Evolutionary conservation across 1,139 yeast genomes (phyloP), one percentile per base, ranked within the genome.

Genomic region (Yamadazyma atmosphaerica): DNA sequence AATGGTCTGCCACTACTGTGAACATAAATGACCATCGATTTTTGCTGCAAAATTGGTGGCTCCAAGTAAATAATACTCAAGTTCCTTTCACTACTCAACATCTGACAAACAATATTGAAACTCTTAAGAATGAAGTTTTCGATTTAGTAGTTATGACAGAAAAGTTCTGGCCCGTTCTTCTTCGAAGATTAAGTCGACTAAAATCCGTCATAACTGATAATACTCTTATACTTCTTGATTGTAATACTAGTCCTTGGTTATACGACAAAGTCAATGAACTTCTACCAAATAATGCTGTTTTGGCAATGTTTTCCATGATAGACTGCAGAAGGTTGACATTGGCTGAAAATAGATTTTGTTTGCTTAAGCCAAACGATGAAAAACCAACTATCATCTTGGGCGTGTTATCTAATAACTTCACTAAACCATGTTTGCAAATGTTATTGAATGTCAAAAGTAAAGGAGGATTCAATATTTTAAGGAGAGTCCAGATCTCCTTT

Each of bases 161-260:
- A 11, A 41, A 39, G 21, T 38, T 46, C 19, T 42, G 35, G 23
- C n/a, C 14, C 9, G 11, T 23, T 3, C 31, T 48, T 14, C 19
- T 26, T 10, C 31, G 27, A 16, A 38, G 36, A 18, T 12, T 35
- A 3, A 17, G 33, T 7, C 31, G 32, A n/a, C 33, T 51, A 26
- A 35, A 36, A 16, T 25, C 32, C 4, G 10, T 45, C 2, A 35
- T 47, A 2, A 24, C 33, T 13, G 16, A 9, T 2, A 14, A 37
- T 2, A 38, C 58, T 4, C 21, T 51, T 9, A 29, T 54, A 5
- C 14, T 55, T 5, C 39, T 48, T 4, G 60, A 55, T 35, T 43
- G 55, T 13, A 44, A 35, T 14, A 42, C 41, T 4, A 34, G 45
- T 41, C 53, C 53, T 6, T 52, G 54, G 54, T 29, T 49, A n/a